Conservation (phyloP, 1,284 basidiomycete species). For the Grifola frondosa region DNA sequence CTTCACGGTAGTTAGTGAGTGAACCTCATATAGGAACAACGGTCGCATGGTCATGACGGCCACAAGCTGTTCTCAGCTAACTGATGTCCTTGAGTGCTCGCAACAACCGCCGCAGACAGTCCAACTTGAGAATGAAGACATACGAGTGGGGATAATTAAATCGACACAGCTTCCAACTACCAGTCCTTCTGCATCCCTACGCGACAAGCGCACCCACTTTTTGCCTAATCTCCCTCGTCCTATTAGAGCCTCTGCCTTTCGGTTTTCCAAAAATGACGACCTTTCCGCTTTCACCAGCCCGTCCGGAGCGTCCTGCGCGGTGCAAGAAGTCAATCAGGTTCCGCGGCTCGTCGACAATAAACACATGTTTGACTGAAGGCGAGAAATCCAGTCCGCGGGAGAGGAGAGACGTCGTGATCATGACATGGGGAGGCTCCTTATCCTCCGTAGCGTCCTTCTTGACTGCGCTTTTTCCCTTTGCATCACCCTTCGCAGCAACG, state of each 20-base stretch:
- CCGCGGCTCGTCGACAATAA: slow-evolving; percentile 81
- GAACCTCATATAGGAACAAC: no score
- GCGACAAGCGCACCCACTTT: slow-evolving; percentile 36
- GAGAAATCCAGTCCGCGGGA: slow-evolving; percentile 90
- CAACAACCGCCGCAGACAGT: no score
- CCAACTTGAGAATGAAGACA: no score
- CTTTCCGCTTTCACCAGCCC: slow-evolving; percentile 64
- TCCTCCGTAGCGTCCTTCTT: slow-evolving; percentile 13
- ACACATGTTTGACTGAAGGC: slow-evolving; percentile 72
- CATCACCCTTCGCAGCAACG: not conserved
- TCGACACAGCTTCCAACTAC: no score
- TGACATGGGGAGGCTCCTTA: slow-evolving; percentile 54
- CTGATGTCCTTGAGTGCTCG: no score
- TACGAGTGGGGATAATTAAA: no score
- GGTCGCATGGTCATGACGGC: no score
- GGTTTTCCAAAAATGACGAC: slow-evolving; percentile 72
- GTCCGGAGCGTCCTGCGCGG: slow-evolving; percentile 79
- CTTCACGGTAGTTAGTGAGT: no score
- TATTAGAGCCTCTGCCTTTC: slow-evolving; percentile 44
- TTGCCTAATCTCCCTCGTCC: slow-evolving; percentile 48
- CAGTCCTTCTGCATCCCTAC: no score
- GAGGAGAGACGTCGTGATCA: slow-evolving; percentile 87
- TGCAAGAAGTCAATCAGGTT: slow-evolving; percentile 90
- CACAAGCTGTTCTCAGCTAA: no score
- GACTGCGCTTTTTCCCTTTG: not conserved